Base-by-base conservation (phyloP, 2,329 filamentous ascomycete species). In the Neoarthrinium moseri region DNA sequence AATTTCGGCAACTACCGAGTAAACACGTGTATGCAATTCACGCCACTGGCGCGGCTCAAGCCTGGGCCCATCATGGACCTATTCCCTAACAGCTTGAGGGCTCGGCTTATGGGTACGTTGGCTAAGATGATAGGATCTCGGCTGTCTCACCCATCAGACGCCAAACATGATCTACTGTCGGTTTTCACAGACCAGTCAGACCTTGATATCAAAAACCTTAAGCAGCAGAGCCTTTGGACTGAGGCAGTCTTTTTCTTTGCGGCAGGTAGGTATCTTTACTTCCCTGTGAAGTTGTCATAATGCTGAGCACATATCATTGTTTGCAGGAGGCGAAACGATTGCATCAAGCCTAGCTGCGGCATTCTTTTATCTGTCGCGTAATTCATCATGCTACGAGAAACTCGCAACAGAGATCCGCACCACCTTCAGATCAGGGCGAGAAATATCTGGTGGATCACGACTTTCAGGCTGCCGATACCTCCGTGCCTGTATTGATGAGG, bases 401-500 rank as follows among this genome's bases (percentile, higher is more conserved):
- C 53, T 65, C 6, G 54, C 56, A 0, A 17, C 51, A 3, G 65
- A 69, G 44, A 55, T 69, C 33, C 58, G 61, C 12, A 49, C 39
- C 11, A 53, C 54, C 1, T 74, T 75, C 47, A 53, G 51, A 1
- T 57, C 61, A 6, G 44, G 47, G n/a, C 51, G 50, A 3, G 53
- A 62, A 1, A 68, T 68, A 21, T 39, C 44, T 3, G 44, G 50
- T 27, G 65, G 64, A 4, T 32, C 57, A 2, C 48, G 56, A 6
- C 54, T 76, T 6, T 55, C 61, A 18, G 52, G 46, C 11, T 71
- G 65, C 51, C 47, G 43, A 1, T 77, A 75, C 50, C 59, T 78
- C 1, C 62, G 65, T 5, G 74, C 73, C 4, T 68, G 66, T 45
- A 65, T 78, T 32, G 67, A 76, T 34, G 74, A 78, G 53, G 58